Conservation (phyloP, 805 yeast genomes). For the Tetrapisispora taiwanensis region DNA sequence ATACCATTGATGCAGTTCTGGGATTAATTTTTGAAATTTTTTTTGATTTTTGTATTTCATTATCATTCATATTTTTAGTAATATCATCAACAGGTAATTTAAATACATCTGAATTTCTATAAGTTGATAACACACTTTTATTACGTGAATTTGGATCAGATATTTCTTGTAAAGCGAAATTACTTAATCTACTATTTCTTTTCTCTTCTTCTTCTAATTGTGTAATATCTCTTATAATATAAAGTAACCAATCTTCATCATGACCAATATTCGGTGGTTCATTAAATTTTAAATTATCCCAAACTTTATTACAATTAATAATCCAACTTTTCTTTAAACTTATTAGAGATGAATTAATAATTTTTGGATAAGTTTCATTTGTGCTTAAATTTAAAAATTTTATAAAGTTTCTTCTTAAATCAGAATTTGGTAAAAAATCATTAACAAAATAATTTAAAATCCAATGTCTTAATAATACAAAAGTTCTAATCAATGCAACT, state of each 20-base stretch:
- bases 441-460: constrained; percentile 74
- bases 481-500: constrained; percentile 65
- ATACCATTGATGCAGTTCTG: constrained; percentile 24
- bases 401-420: constrained; percentile 38
- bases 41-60: not conserved
- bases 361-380: constrained; percentile 14
- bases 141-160: constrained; percentile 27
- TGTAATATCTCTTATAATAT: constrained; percentile 17
- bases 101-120: constrained; percentile 16
- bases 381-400: constrained; percentile 31
- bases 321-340: constrained; percentile 46
- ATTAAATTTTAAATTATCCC: constrained; percentile 20
- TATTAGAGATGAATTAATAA: constrained; percentile 31
- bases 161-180: constrained; percentile 22
- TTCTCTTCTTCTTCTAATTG: constrained; percentile 9
- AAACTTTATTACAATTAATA: constrained; percentile 13
- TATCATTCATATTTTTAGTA: not conserved
- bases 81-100: constrained; percentile 9
- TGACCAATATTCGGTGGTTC: constrained; percentile 10
- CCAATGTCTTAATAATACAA: constrained; percentile 87
- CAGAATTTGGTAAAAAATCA: constrained; percentile 55
- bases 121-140: constrained; percentile 23
- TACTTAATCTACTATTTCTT: constrained; percentile 22
- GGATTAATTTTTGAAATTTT: constrained; percentile 2
- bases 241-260: constrained; percentile 17